A percentile compares a stretch with the other conserved stretches of the same genome.
Conservation (phyloP, 495 filamentous ascomycete species). For the Bathelium albidoporum region DNA sequence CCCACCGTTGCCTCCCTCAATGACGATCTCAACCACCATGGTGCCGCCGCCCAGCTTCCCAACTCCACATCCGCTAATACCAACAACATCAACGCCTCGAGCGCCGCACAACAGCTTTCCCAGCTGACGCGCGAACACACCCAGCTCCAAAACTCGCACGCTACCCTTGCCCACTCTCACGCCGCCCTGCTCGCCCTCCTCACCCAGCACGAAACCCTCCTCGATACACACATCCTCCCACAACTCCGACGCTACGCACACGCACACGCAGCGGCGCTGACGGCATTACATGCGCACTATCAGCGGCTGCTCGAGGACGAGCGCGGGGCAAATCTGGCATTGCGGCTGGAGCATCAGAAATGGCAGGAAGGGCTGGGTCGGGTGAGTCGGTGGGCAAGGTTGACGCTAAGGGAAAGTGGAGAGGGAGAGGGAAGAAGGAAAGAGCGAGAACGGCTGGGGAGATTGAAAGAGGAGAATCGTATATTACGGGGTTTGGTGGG, state of each 20-base stretch:
- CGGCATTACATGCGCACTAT: slow-evolving; percentile 49
- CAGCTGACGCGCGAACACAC: slow-evolving; percentile 36
- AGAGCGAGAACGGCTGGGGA: slow-evolving; percentile 8
- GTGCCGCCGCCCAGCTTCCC: slow-evolving; percentile 15
- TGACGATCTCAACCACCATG: background rate
- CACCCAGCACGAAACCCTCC: slow-evolving; percentile 44
- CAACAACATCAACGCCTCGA: background rate
- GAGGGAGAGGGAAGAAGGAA: slow-evolving; percentile 14
- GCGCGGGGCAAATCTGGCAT: slow-evolving; percentile 44
- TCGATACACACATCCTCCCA: slow-evolving; percentile 45
- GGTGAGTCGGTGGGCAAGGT: slow-evolving; percentile 21
- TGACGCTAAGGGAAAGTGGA: slow-evolving; percentile 18
- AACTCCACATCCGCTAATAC: background rate
- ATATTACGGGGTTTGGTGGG: slow-evolving; percentile 25
- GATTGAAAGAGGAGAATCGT: slow-evolving; percentile 26
- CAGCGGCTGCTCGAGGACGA: slow-evolving; percentile 49
- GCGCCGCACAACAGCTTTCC: slow-evolving; percentile 9
- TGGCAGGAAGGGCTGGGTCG: slow-evolving; percentile 41
- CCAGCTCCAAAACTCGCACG: slow-evolving; percentile 42
- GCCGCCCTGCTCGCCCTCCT: slow-evolving; percentile 43
- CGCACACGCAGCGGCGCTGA: slow-evolving; percentile 47
- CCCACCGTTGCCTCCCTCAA: slow-evolving; percentile 11
- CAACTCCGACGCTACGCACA: slow-evolving; percentile 53
- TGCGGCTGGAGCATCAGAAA: slow-evolving; percentile 49
- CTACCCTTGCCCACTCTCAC: slow-evolving; percentile 40